Percentiles rank a stretch among this genome's conserved stretches.
Evolutionary conservation across 2,329 filamentous ascomycete species (phyloP).

Genomic region (Fusarium begoniae): DNA sequence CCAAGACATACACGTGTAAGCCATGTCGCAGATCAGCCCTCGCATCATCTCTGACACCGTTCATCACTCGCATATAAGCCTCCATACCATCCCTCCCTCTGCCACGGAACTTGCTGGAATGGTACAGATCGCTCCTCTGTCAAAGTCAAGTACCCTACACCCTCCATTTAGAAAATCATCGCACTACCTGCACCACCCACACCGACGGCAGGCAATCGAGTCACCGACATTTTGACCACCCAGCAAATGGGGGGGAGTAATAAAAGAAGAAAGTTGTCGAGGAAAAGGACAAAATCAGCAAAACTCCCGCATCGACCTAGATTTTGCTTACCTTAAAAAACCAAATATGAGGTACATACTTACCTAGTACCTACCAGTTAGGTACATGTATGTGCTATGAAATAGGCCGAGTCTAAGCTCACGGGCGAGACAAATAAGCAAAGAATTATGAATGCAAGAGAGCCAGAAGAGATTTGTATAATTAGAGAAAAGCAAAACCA

Average conservation of each 20-base stretch:
- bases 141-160: conserved; percentile 10
- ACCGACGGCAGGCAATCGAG: not conserved
- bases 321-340: not conserved
- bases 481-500: not conserved
- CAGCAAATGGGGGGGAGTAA: not conserved
- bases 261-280: not conserved
- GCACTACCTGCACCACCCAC: not conserved
- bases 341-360: not conserved
- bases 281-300: not conserved
- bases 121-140: not conserved
- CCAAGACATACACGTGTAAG: conserved; percentile 10
- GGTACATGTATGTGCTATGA: not conserved
- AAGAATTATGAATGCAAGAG: not conserved
- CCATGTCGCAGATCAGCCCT: conserved; percentile 13
- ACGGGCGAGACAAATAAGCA: conserved; percentile 9
- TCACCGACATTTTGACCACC: not conserved
- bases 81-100: conserved; percentile 9
- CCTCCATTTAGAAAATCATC: not conserved
- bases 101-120: conserved; percentile 18
- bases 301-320: not conserved
- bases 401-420: not conserved
- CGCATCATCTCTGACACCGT: not conserved
- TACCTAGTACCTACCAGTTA: not conserved
- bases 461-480: not conserved
- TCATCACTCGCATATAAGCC: conserved; percentile 10